phyloP scores from a whole-genome alignment of 176 grass and related monocot genomes.

The Sorghum bicolor region DNA sequence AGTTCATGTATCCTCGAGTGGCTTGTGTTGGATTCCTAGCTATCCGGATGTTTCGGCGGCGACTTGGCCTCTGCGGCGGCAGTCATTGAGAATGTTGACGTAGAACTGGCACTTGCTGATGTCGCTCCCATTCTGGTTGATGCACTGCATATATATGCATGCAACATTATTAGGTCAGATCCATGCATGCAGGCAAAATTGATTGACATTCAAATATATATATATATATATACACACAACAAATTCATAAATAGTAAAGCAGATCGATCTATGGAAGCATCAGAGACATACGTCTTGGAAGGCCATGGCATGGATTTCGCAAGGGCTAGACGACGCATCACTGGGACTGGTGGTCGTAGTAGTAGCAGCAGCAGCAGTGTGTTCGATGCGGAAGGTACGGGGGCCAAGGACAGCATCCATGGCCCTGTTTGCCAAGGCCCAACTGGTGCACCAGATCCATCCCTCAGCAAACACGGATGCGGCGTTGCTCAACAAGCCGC shows the following conservation, averaged over 20 bases:
- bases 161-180: too few species aligned
- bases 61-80: conserved; percentile 17
- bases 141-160: conserved; percentile 29
- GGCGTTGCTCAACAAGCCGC: not conserved
- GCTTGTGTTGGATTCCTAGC: too few species aligned
- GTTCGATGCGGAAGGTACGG: conserved; percentile 44
- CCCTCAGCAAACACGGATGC: not conserved
- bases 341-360: not conserved
- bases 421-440: conserved; percentile 18
- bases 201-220: too few species aligned
- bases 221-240: not conserved
- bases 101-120: conserved; percentile 65
- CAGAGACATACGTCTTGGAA: conserved; percentile 55
- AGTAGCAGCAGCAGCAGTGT: not conserved
- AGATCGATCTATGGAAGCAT: too few species aligned
- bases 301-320: conserved; percentile 38
- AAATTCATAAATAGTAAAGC: too few species aligned
- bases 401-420: conserved; percentile 44
- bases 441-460: not conserved
- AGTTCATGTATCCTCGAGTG: too few species aligned
- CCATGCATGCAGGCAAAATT: too few species aligned
- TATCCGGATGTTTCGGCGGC: not conserved
- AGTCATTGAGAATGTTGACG: conserved; percentile 56
- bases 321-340: conserved; percentile 22
- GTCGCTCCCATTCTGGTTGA: conserved; percentile 38